Base-by-base conservation (phyloP, 192 early-diverging fungal genomes). In the Kappamyces sp. region DNA sequence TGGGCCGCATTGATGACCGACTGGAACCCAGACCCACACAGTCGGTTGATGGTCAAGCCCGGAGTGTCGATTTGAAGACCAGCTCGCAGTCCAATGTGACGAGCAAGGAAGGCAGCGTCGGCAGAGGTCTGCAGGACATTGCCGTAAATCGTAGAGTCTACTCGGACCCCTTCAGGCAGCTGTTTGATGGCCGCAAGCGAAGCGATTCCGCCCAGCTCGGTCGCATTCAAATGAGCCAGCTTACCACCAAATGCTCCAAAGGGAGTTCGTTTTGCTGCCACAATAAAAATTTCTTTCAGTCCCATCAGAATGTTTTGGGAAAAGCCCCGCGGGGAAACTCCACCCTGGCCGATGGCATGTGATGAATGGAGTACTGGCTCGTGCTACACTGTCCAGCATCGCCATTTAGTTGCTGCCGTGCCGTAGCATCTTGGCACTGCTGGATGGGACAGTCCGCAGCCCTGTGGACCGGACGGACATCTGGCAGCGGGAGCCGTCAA, bases 11-110 rank as follows among this genome's bases (percentile, higher is more conserved):
- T 91, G 65, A 98, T 88, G 53, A 98, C 87, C 42, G 88, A 71
- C 74, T 98, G 91, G 81, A 98, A 93, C 12, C 94, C 94, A 3
- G 91, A 93, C 11, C 93, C 93, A 69, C 94, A 98, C 30, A 98
- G 88, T 29, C 94, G 85, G 80, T 98, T 98, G 66, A 98, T 83
- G 3, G 91, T 94, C 54, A 88, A 71, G 1, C 91, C 94, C 1
- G 91, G 91, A 12, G 89, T 79, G n/a, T 84, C 69, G 61, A 94
- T 79, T 3, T 88, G 86, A 5, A 95, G 74, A 9, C 88, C 86
- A 15, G 90, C 83, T 40, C 93, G 88, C 49, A 88, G 88, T 47
- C 94, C 91, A 50, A 98, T 82, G 65, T 98, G 94, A 51, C 94
- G 88, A 31, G 93, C 86, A 43, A 98, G 72, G 70, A 92, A 98